phyloP scores from a whole-genome alignment of 352 stramenopile species.

The Phytopythium mirpurense region DNA sequence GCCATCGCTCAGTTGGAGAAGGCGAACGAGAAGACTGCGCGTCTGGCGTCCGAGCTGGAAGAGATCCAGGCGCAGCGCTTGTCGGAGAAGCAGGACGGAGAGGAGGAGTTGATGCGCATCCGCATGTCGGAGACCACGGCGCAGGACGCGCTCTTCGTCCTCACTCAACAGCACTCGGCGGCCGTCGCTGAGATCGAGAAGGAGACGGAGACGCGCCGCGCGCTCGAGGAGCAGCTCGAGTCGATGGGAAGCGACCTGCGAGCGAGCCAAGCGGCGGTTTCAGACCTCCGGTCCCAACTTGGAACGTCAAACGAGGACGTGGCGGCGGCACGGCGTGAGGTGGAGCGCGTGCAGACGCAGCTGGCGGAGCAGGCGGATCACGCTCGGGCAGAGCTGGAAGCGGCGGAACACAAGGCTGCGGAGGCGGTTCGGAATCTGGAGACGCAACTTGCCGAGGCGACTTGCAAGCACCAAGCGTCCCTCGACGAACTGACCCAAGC shows the following conservation, averaged over 20 bases:
- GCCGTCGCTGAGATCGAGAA: slow-evolving; percentile 4
- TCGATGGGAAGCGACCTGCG: slow-evolving; percentile 1
- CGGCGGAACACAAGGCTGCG: neutral
- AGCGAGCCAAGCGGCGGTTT: neutral
- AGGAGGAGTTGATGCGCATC: slow-evolving; percentile 9
- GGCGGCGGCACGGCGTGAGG: neutral
- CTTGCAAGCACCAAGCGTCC: neutral
- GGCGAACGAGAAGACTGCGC: neutral
- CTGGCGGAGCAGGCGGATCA: neutral
- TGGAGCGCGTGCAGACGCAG: slow-evolving; percentile 1
- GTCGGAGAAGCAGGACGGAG: slow-evolving; percentile 8
- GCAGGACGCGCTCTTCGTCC: slow-evolving; percentile 6
- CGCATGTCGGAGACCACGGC: slow-evolving; percentile 8
- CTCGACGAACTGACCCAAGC: neutral
- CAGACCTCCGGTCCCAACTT: slow-evolving; percentile 4
- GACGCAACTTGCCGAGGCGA: neutral
- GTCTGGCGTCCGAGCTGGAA: slow-evolving; percentile 13
- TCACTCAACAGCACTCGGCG: slow-evolving; percentile 7
- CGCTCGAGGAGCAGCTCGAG: slow-evolving; percentile 2
- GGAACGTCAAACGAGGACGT: neutral
- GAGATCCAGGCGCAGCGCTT: slow-evolving; percentile 9
- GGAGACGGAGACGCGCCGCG: neutral
- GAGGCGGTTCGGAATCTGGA: neutral
- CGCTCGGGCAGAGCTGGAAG: neutral
- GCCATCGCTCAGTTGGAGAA: neutral